These are phyloP conservation scores for Scleromitrula shiraiana DNA, from an alignment of 2,329 filamentous ascomycete species.

Conservation along the genomic window DNA sequence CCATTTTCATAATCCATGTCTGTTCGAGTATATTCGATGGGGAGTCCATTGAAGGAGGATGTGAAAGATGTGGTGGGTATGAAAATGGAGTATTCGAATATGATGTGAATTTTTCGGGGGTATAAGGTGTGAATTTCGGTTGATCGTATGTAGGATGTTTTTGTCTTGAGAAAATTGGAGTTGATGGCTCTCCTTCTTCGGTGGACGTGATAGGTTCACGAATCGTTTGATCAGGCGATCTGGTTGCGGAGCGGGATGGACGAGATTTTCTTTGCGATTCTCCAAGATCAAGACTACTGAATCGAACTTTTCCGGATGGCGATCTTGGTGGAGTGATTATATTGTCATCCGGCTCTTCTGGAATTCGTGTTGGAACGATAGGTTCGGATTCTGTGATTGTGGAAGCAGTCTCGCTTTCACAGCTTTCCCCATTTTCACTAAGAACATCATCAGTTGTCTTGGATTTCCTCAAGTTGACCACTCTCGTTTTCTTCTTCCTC, in stretches of 20 bases:
- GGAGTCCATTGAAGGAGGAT: not conserved
- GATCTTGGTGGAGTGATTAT: slow-evolving; percentile 44
- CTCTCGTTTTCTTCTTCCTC: slow-evolving; percentile 74
- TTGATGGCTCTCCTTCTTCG: slow-evolving; percentile 14
- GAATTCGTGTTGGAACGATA: slow-evolving; percentile 46
- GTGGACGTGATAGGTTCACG: slow-evolving; percentile 11
- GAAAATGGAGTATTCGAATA: slow-evolving; percentile 7
- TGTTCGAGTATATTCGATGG: slow-evolving; percentile 36
- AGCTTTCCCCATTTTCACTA: slow-evolving; percentile 14
- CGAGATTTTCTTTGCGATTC: slow-evolving; percentile 28
- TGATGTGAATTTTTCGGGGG: slow-evolving; percentile 16
- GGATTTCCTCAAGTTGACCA: slow-evolving; percentile 69
- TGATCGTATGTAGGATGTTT: slow-evolving; percentile 10
- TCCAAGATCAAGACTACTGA: slow-evolving; percentile 32
- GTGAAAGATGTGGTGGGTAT: slow-evolving; percentile 16
- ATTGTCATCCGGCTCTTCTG: slow-evolving; percentile 52
- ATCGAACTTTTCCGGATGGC: slow-evolving; percentile 32
- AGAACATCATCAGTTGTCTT: slow-evolving; percentile 39
- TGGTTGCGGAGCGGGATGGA: not conserved
- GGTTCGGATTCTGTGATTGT: slow-evolving; percentile 55
- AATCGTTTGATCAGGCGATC: slow-evolving; percentile 15
- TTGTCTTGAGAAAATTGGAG: slow-evolving; percentile 15
- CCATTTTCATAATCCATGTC: slow-evolving; percentile 89
- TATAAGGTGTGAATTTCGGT: slow-evolving; percentile 13
- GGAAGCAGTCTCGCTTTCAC: slow-evolving; percentile 41